These are phyloP conservation scores for Pichia sporocuriosa DNA, from an alignment of 805 yeast species.

Conservation along the genomic window DNA sequence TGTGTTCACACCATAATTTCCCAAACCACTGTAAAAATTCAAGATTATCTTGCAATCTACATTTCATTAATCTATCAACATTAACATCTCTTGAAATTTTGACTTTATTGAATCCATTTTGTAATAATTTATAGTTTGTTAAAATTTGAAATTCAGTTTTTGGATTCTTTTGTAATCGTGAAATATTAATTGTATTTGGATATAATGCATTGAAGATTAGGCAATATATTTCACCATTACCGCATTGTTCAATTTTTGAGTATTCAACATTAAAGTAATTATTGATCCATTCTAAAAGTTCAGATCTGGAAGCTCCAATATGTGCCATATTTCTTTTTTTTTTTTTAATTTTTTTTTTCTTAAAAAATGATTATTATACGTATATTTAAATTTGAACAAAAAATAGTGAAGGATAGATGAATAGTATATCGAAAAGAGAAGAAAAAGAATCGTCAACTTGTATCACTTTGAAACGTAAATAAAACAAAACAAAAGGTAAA, in stretches of 20 bases:
- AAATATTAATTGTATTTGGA: conserved; percentile 69
- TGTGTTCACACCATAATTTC: conserved; percentile 63
- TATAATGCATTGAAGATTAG: conserved; percentile 83
- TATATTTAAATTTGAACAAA: no score
- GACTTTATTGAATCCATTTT: conserved; percentile 68
- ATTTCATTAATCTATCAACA: conserved; percentile 75
- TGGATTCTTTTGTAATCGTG: conserved; percentile 66
- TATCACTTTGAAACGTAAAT: no score
- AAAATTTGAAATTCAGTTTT: conserved; percentile 68
- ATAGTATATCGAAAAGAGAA: no score
- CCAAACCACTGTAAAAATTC: conserved; percentile 93
- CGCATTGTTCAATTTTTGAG: conserved; percentile 85
- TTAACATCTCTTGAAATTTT: conserved; percentile 67
- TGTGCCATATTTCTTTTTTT: conserved; percentile 12
- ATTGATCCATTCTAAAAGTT: conserved; percentile 81
- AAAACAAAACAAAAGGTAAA: no score
- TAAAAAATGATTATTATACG: background rate
- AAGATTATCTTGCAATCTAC: conserved; percentile 87
- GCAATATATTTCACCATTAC: conserved; percentile 92
- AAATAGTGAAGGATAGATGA: no score
- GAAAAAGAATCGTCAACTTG: no score
- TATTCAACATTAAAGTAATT: conserved; percentile 56
- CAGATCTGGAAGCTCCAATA: conserved; percentile 75
- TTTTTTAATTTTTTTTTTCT: background rate
- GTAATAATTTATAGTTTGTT: conserved; percentile 79